These are phyloP conservation scores for Cladophialophora immunda DNA, from an alignment of 2,329 filamentous ascomycete species.

Conservation along the genomic window DNA sequence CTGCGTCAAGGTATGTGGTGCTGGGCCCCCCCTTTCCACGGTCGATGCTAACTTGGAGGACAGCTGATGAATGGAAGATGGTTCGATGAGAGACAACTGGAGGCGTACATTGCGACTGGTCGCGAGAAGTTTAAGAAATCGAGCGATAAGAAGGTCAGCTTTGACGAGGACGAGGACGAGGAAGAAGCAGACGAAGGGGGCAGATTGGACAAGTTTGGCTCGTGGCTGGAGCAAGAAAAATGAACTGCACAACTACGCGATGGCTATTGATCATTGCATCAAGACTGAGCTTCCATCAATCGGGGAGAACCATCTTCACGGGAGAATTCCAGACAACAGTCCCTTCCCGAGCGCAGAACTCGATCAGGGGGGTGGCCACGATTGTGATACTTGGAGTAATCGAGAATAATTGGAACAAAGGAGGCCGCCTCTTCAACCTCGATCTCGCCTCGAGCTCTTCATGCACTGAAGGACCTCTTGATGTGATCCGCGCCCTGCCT, in stretches of 20 bases:
- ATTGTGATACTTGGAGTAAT: not conserved
- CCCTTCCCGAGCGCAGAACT: not conserved
- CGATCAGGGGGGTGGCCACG: not conserved
- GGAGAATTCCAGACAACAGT: not conserved
- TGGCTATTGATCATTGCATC: not conserved
- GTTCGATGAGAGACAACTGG: constrained; percentile 76
- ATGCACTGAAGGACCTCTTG: not conserved
- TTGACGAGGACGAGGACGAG: constrained; percentile 60
- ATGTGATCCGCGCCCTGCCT: not conserved
- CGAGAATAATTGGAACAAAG: not conserved
- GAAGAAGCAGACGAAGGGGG: constrained; percentile 53
- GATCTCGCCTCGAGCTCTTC: not conserved
- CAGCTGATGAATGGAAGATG: constrained; percentile 79
- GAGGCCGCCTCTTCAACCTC: not conserved
- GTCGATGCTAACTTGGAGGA: not conserved
- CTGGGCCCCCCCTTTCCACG: not conserved
- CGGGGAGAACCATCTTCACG: not conserved
- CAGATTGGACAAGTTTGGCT: constrained; percentile 58
- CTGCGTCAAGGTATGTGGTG: constrained; percentile 65
- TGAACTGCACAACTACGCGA: not conserved
- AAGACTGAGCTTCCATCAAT: not conserved
- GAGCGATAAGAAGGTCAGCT: constrained; percentile 54
- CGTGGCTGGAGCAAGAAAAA: constrained; percentile 55
- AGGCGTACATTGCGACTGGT: constrained; percentile 75
- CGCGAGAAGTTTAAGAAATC: constrained; percentile 77